Conservation (phyloP, 2,329 filamentous ascomycete genomes). For the Pyricularia pennisetigena region DNA sequence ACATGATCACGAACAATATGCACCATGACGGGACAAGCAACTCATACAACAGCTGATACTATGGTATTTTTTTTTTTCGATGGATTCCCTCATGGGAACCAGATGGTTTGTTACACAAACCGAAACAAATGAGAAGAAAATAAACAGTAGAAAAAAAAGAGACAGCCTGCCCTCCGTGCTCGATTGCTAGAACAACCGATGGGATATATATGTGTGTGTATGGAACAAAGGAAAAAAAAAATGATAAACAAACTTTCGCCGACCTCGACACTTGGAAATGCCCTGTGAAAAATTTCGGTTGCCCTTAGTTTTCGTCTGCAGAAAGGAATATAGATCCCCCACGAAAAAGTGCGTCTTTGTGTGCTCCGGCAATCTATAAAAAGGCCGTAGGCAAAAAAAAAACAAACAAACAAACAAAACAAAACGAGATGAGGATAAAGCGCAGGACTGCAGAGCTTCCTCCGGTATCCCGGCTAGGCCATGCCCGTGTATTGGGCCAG, state of each 20-base stretch:
- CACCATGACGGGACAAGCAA: too few relatives aligned
- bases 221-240: too few relatives aligned
- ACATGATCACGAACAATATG: too few relatives aligned
- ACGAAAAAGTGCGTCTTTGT: not conserved
- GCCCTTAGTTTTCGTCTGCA: not conserved
- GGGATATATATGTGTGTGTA: not conserved
- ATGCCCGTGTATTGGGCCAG: too few relatives aligned
- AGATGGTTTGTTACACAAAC: not conserved
- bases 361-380: not conserved
- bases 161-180: not conserved
- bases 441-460: too few relatives aligned
- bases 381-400: not conserved
- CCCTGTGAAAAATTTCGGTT: not conserved
- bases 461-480: too few relatives aligned
- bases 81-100: too few relatives aligned
- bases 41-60: too few relatives aligned
- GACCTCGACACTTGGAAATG: not conserved
- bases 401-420: not conserved
- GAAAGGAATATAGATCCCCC: not conserved
- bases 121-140: not conserved
- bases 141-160: not conserved
- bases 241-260: not conserved
- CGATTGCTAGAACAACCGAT: not conserved
- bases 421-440: not conserved
- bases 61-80: too few relatives aligned